Percentiles rank a stretch among this genome's conserved stretches.
These are phyloP conservation scores for Jackrogersella minutella DNA, from an alignment of 495 filamentous ascomycete genomes.

Conservation along the genomic window DNA sequence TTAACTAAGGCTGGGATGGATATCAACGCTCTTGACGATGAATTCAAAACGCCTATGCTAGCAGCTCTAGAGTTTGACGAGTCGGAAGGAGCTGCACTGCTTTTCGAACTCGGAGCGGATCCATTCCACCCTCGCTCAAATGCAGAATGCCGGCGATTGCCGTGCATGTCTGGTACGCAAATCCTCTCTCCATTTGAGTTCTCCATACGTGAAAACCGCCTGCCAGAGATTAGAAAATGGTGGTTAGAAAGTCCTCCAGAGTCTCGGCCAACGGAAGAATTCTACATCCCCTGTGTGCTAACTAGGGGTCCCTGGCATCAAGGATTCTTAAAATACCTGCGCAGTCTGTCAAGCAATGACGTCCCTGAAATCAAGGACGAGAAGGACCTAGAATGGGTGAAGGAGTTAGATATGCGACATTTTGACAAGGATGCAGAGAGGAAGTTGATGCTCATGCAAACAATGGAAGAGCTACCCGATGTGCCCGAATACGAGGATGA, in stretches of 20 bases:
- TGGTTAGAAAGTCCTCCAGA: constrained; percentile 3
- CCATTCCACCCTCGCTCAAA: constrained; percentile 21
- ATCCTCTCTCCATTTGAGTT: constrained; percentile 20
- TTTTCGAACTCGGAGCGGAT: constrained; percentile 24
- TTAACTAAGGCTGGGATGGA: constrained; percentile 16
- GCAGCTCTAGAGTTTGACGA: background rate
- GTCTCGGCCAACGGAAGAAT: background rate
- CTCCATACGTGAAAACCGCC: constrained; percentile 1
- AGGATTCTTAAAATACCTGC: background rate
- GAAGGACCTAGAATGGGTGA: background rate
- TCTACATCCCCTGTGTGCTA: constrained; percentile 2
- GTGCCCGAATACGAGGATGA: background rate
- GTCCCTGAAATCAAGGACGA: background rate
- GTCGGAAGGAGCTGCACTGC: background rate
- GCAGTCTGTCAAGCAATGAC: background rate
- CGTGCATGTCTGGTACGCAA: background rate
- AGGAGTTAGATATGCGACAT: background rate
- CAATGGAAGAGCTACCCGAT: background rate
- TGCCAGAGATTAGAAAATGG: background rate
- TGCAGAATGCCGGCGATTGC: constrained; percentile 1
- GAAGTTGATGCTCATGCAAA: background rate
- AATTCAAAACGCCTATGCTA: constrained; percentile 16
- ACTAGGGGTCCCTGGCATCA: too few relatives aligned
- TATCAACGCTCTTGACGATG: constrained; percentile 6
- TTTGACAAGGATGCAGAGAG: background rate